Evolutionary conservation across 768 basidiomycete species (phyloP), one percentile per base, ranked within the genome.

Genomic region (Kwoniella sp.): DNA sequence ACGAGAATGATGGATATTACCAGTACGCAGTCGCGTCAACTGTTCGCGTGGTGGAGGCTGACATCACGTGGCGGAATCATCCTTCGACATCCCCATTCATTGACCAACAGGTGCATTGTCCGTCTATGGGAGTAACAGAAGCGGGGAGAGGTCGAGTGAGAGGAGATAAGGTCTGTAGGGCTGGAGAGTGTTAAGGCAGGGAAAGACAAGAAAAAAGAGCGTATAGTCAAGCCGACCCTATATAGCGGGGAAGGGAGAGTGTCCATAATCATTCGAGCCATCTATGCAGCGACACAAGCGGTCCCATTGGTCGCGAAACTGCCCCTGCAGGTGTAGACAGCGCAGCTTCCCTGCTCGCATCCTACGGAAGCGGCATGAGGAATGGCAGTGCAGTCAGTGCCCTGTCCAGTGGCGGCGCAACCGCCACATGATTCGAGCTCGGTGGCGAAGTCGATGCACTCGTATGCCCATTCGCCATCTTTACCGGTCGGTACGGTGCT

Each of bases 381-480:
- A 39, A 71, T 65, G 29, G 53, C 19, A n/a, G 67, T 67, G 57
- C 71, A 73, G 50, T 73, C 69, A 20, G 50, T 46, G 10, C 71
- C 71, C 15, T 64, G 53, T 9, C 69, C 69, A 20, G 49, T 46
- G 4, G 64, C 57, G 8, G 60, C 49, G 39, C 71, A 73, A 5
- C 71, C 71, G 27, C 71, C 71, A 44, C 71, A 73, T 38, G 62
- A 58, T 49, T 69, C 69, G 39, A 73, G 63, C 48, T 73, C 71
- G 28, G 56, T 59, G 14, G 59, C 49, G 20, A 52, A 56, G 52
- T 73, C 69, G 56, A 73, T 52, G 42, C 71, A 73, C 47, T 73
- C 71, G 63, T 65, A 73, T 12, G 67, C 37, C 69, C 69, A 73
- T 49, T 66, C 69, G 34, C 58, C 62, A 23, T 54, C 56, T 12